Evolutionary conservation across 352 stramenopile genomes (phyloP).

Genomic region (Phytophthora pisi): DNA sequence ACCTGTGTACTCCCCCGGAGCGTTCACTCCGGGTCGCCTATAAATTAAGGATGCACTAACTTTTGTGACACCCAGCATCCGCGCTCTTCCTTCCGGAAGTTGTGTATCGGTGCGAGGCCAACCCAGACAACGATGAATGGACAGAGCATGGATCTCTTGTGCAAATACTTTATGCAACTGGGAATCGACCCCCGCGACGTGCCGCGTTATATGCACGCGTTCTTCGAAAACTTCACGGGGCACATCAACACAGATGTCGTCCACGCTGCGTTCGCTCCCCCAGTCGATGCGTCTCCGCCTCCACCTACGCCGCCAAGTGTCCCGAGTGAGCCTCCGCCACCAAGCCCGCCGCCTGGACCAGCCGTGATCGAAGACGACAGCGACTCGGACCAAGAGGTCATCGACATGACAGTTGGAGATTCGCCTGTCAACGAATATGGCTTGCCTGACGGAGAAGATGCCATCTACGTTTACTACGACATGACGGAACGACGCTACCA

Average conservation of each 20-base stretch:
- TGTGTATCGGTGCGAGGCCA: no score
- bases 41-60: no score
- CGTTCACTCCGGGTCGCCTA: no score
- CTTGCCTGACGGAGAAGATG: background rate
- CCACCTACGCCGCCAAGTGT: background rate
- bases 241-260: background rate
- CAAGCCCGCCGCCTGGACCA: background rate
- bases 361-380: background rate
- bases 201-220: background rate
- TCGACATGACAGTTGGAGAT: background rate
- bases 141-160: no score
- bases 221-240: background rate
- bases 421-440: background rate
- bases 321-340: background rate
- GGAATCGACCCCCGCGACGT: background rate
- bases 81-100: no score
- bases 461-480: background rate
- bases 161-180: background rate
- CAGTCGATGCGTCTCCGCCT: background rate
- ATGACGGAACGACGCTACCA: background rate
- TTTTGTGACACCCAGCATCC: no score
- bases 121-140: no score
- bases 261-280: background rate
- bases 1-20: no score
- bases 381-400: background rate